These are phyloP conservation scores for Kuraishia molischiana DNA, from an alignment of 805 yeast genomes.

Conservation along the genomic window DNA sequence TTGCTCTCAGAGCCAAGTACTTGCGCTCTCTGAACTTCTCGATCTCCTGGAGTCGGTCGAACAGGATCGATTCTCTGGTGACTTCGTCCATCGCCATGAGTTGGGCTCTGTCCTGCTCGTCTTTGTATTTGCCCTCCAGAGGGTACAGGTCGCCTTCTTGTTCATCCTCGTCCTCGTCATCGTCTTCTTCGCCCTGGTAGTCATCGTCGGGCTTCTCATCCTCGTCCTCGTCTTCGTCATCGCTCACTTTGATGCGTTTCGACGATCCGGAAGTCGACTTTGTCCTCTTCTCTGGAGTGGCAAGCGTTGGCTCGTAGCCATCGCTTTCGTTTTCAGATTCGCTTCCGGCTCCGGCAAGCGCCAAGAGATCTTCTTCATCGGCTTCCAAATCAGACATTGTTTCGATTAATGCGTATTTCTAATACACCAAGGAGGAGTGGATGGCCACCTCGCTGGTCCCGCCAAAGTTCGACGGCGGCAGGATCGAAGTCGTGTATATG, in stretches of 20 bases:
- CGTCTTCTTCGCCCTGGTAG: slow-evolving; percentile 18
- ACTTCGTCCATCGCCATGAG: slow-evolving; percentile 77
- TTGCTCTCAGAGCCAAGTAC: slow-evolving; percentile 75
- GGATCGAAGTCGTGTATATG: too few species aligned
- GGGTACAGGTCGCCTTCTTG: slow-evolving; percentile 74
- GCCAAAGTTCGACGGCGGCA: background rate
- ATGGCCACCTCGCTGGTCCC: background rate
- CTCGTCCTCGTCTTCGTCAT: slow-evolving; percentile 22
- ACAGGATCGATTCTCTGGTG: slow-evolving; percentile 82
- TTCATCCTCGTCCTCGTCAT: slow-evolving; percentile 24
- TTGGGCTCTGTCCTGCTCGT: slow-evolving; percentile 63
- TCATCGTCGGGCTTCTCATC: too few species aligned
- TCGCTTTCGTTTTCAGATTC: slow-evolving; percentile 29
- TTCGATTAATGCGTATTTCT: background rate
- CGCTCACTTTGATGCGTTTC: slow-evolving; percentile 8
- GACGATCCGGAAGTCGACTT: slow-evolving; percentile 7
- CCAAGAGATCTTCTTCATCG: slow-evolving; percentile 84
- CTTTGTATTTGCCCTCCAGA: slow-evolving; percentile 81
- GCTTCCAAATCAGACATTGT: slow-evolving; percentile 56
- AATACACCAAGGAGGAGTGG: background rate
- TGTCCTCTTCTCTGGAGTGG: slow-evolving; percentile 15
- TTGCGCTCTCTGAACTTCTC: slow-evolving; percentile 80
- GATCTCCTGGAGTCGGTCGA: slow-evolving; percentile 88
- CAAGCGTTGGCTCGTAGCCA: slow-evolving; percentile 24
- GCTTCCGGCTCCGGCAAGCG: slow-evolving; percentile 78